Evolutionary conservation across 371 early-diverging fungal species (phyloP).

Genomic region (Massospora cicadina): DNA sequence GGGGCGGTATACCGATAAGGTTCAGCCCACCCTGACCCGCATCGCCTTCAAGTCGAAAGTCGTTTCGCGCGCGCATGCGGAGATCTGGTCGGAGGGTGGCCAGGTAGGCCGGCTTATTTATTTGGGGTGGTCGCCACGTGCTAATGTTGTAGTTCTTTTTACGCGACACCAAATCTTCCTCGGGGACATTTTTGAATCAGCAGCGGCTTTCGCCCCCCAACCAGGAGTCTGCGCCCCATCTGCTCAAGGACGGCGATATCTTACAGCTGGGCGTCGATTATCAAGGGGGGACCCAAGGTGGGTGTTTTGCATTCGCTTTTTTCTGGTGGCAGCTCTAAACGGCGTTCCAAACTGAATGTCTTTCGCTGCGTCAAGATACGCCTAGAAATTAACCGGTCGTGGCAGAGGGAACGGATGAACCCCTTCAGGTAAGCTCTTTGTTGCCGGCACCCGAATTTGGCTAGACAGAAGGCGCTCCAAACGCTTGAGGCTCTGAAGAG

Average conservation of each 20-base stretch:
- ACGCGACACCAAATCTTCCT: conserved; percentile 81
- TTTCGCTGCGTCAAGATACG: conserved; percentile 64
- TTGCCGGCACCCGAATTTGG: not conserved
- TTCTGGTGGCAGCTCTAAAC: not conserved
- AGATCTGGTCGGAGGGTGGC: conserved; percentile 67
- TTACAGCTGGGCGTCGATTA: conserved; percentile 92
- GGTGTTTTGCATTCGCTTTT: conserved; percentile 12
- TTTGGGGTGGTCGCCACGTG: conserved; percentile 8
- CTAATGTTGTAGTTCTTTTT: conserved; percentile 39
- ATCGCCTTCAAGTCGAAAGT: conserved; percentile 87
- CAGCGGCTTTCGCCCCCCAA: conserved; percentile 70
- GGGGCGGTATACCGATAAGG: conserved; percentile 60
- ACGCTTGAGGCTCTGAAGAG: conserved; percentile 7
- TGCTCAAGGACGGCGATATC: conserved; percentile 75
- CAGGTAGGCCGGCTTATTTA: conserved; percentile 31
- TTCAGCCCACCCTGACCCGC: conserved; percentile 25
- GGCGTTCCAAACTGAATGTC: conserved; percentile 23
- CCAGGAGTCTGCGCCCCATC: conserved; percentile 61
- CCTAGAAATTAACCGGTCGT: conserved; percentile 54
- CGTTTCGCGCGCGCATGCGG: conserved; percentile 81
- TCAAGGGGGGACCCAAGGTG: conserved; percentile 80
- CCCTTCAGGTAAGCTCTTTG: conserved; percentile 22
- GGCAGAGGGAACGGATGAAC: conserved; percentile 34
- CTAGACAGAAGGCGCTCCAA: conserved; percentile 9
- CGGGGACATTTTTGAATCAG: conserved; percentile 92